A percentile compares a stretch with the other conserved stretches of the same genome.
phyloP scores from a whole-genome alignment of 2,329 filamentous ascomycete genomes.

The Chaetomium sp. region DNA sequence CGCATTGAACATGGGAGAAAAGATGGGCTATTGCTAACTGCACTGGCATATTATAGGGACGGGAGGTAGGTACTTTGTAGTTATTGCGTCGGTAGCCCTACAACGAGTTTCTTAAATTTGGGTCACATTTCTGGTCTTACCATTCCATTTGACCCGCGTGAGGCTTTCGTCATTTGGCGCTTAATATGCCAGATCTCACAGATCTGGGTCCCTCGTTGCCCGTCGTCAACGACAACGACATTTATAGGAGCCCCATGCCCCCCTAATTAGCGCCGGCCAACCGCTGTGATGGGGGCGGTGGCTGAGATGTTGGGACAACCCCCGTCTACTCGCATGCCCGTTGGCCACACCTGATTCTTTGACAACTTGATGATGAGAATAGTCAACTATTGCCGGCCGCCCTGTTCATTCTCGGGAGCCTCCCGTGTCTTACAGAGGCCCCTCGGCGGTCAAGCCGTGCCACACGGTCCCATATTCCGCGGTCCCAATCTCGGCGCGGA shows the following conservation, averaged over 20 bases:
- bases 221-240: slow-evolving; percentile 4
- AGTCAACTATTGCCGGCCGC: neutral
- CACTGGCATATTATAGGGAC: too few species aligned
- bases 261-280: slow-evolving; percentile 16
- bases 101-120: neutral
- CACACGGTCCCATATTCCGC: slow-evolving; percentile 19
- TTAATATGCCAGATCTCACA: slow-evolving; percentile 18
- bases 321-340: neutral
- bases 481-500: neutral
- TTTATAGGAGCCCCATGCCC: neutral
- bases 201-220: slow-evolving; percentile 12
- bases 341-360: neutral
- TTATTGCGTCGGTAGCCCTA: slow-evolving; percentile 17
- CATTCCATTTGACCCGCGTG: neutral
- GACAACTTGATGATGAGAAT: neutral
- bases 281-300: slow-evolving; percentile 21
- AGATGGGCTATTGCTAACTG: too few species aligned
- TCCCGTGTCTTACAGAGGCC: slow-evolving; percentile 7
- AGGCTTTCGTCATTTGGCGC: slow-evolving; percentile 14
- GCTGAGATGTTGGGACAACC: slow-evolving; percentile 4
- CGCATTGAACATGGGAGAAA: neutral
- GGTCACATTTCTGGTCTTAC: neutral
- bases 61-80: too few species aligned
- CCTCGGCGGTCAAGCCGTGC: slow-evolving; percentile 18
- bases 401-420: slow-evolving; percentile 15